Percentiles rank a stretch among this genome's conserved stretches.
Evolutionary conservation across 1,284 basidiomycete genomes (phyloP).

Genomic region (Clitocybe nebularis): DNA sequence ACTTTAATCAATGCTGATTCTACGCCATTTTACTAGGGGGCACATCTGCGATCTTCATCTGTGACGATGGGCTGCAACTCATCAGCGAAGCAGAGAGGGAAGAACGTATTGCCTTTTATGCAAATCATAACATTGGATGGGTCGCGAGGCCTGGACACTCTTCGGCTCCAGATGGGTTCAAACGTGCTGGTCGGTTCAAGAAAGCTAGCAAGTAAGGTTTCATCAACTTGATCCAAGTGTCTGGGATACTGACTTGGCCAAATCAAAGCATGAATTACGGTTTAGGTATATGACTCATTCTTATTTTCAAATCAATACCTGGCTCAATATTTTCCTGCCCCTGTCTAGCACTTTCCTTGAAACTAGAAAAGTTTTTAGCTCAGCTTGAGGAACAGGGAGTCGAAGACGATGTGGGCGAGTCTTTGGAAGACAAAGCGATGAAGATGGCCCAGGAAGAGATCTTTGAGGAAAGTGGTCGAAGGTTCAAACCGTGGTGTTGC

Average conservation of each 20-base stretch:
- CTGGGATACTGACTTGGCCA: too few relatives aligned
- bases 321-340: background rate
- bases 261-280: conserved; percentile 87
- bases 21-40: conserved; percentile 38
- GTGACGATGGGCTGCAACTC: conserved; percentile 74
- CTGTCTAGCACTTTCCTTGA: conserved; percentile 49
- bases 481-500: conserved; percentile 60
- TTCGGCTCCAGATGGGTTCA: conserved; percentile 56
- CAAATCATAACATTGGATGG: conserved; percentile 81
- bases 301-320: background rate
- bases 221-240: too few relatives aligned
- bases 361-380: conserved; percentile 67
- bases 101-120: conserved; percentile 72
- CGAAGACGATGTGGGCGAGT: conserved; percentile 36
- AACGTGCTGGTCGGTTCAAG: conserved; percentile 84
- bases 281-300: conserved; percentile 11
- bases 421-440: conserved; percentile 64
- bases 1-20: background rate
- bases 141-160: conserved; percentile 73
- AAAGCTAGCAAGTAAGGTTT: conserved; percentile 76
- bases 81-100: conserved; percentile 59
- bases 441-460: conserved; percentile 63
- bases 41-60: conserved; percentile 73
- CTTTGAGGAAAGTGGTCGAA: conserved; percentile 50
- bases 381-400: conserved; percentile 42